Conservation (phyloP, 768 basidiomycete genomes). For the Suillus subaureus region DNA sequence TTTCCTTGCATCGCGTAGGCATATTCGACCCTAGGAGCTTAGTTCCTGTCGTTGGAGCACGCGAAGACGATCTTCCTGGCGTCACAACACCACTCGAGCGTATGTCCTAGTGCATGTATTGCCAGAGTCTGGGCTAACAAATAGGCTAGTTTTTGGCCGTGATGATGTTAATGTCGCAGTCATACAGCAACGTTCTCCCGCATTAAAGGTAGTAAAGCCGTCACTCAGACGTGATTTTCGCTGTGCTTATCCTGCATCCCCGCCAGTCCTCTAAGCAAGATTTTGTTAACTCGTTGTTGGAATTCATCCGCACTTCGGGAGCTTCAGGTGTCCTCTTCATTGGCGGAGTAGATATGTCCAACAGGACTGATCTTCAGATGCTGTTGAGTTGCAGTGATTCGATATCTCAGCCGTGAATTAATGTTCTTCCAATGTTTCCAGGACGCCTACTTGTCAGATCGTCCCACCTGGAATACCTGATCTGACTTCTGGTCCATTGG, state of each 20-base stretch:
- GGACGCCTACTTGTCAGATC: conserved; percentile 68
- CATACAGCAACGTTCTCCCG: conserved; percentile 80
- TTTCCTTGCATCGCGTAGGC: conserved; percentile 62
- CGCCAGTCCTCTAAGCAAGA: conserved; percentile 66
- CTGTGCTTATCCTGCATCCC: conserved; percentile 2
- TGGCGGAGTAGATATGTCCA: conserved; percentile 73
- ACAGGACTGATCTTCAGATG: conserved; percentile 80
- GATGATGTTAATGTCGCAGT: conserved; percentile 52
- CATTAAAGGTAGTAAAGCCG: conserved; percentile 58
- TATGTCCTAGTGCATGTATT: conserved; percentile 37
- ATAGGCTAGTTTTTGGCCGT: conserved; percentile 64
- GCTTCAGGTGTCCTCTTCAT: conserved; percentile 62
- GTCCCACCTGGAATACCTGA: conserved; percentile 45
- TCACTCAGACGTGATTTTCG: background rate
- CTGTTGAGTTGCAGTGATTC: conserved; percentile 44
- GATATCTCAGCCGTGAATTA: background rate
- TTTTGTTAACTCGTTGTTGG: conserved; percentile 58
- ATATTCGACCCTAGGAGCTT: conserved; percentile 63
- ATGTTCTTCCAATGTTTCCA: conserved; percentile 26
- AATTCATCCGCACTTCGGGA: conserved; percentile 56
- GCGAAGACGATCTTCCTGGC: conserved; percentile 61
- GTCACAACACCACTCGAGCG: conserved; percentile 78
- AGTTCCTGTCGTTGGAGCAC: conserved; percentile 72
- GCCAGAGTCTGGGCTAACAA: conserved; percentile 7
- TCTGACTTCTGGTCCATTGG: conserved; percentile 46